phyloP scores from a whole-genome alignment of 2,329 filamentous ascomycete species.

The Aureobasidium sp. region DNA sequence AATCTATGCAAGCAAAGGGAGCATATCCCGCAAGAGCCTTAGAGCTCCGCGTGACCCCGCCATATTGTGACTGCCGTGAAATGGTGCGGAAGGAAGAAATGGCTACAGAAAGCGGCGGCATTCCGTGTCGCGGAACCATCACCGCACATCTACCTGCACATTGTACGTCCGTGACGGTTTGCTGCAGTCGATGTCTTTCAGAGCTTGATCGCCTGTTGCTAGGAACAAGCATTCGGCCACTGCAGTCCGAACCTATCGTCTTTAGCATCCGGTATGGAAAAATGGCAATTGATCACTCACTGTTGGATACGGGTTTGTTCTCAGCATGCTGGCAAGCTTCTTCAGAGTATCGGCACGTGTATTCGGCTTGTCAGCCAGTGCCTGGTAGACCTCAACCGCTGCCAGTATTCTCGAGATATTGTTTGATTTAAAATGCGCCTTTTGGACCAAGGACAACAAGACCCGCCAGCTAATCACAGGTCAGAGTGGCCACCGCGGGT shows the following conservation, averaged over 20 bases:
- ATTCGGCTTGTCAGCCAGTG: slow-evolving; percentile 51
- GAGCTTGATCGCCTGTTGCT: slow-evolving; percentile 28
- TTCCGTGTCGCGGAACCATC: slow-evolving; percentile 3
- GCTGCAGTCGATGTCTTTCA: slow-evolving; percentile 23
- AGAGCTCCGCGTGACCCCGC: neutral
- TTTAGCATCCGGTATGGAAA: neutral
- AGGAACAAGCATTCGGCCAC: slow-evolving; percentile 38
- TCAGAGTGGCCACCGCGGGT: slow-evolving; percentile 2
- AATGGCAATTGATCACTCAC: slow-evolving; percentile 36
- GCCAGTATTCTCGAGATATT: slow-evolving; percentile 77
- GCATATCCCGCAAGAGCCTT: neutral
- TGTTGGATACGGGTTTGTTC: slow-evolving; percentile 70
- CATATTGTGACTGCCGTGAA: neutral
- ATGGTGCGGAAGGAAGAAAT: neutral
- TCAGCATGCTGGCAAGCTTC: slow-evolving; percentile 65
- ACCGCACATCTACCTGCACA: neutral
- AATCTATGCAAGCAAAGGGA: neutral
- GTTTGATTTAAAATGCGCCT: slow-evolving; percentile 72
- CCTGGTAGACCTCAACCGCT: slow-evolving; percentile 71
- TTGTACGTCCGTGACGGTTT: slow-evolving; percentile 16
- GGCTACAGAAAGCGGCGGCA: neutral
- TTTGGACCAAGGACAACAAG: slow-evolving; percentile 66
- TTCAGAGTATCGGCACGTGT: slow-evolving; percentile 52
- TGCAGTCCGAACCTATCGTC: slow-evolving; percentile 43
- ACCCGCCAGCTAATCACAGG: slow-evolving; percentile 42